Percentiles rank a stretch among this genome's conserved stretches.
phyloP scores from a whole-genome alignment of 1,284 basidiomycete genomes.

The Fomes fomentarius region DNA sequence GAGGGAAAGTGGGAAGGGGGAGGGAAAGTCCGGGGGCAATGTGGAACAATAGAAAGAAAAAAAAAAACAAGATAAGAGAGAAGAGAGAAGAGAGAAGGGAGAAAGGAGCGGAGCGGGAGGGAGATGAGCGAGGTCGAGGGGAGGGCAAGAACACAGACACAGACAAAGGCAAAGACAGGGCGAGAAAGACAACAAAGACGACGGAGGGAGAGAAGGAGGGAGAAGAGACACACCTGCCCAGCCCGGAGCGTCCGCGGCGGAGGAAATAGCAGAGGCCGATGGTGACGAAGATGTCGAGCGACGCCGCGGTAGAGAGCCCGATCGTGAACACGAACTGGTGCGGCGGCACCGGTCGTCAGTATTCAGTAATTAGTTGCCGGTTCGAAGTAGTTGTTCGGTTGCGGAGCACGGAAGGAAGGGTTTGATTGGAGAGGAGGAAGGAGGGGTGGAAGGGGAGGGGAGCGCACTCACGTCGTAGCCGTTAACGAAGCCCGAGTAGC shows the following conservation, averaged over 20 bases:
- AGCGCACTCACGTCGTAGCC: conserved; percentile 18
- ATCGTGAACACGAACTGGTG: conserved; percentile 58
- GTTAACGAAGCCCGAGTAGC: conserved; percentile 34
- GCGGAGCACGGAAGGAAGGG: neutral
- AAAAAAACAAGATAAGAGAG: neutral
- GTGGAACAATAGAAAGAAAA: no score
- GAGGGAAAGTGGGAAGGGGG: no score
- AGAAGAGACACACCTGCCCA: conserved; percentile 37
- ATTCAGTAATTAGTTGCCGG: no score
- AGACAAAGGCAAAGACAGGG: no score
- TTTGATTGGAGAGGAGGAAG: neutral
- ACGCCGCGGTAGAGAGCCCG: conserved; percentile 53
- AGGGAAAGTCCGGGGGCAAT: no score
- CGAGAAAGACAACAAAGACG: no score
- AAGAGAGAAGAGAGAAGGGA: neutral
- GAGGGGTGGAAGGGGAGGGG: no score
- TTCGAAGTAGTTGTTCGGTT: no score
- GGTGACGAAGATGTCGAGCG: conserved; percentile 56
- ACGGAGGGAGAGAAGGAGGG: neutral
- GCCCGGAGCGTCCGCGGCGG: conserved; percentile 41
- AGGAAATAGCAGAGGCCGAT: conserved; percentile 50
- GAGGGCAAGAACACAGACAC: neutral
- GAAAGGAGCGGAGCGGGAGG: no score
- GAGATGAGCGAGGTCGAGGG: neutral
- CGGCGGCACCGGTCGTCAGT: neutral